Evolutionary conservation across 495 filamentous ascomycete species (phyloP).

Genomic region (Talaromyces nanjingensis): DNA sequence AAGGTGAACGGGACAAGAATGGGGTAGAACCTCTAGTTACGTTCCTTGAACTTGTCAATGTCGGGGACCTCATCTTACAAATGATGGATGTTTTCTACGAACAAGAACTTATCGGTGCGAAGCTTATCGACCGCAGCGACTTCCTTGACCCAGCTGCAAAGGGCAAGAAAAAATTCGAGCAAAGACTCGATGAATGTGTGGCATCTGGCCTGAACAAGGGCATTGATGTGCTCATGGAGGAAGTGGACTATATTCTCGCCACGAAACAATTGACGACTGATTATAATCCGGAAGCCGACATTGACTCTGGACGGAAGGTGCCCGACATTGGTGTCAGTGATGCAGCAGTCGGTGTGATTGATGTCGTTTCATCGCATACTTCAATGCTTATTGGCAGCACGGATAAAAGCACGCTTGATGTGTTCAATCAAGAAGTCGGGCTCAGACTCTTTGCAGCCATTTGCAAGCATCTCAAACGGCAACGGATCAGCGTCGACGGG

Average conservation of each 20-base stretch:
- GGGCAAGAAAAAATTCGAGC: slow-evolving; percentile 97
- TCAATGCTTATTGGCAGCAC: slow-evolving; percentile 87
- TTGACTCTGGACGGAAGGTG: slow-evolving; percentile 35
- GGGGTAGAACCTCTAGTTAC: slow-evolving; percentile 90
- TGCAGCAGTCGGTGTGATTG: slow-evolving; percentile 73
- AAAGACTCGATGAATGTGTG: slow-evolving; percentile 96
- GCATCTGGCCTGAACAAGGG: slow-evolving; percentile 94
- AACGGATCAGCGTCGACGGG: slow-evolving; percentile 83
- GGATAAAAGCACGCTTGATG: slow-evolving; percentile 95
- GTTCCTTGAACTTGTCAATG: slow-evolving; percentile 95
- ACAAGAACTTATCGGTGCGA: slow-evolving; percentile 76
- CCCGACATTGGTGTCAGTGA: slow-evolving; percentile 75
- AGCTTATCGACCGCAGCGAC: slow-evolving; percentile 85
- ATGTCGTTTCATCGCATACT: slow-evolving; percentile 80
- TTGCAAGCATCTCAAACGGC: slow-evolving; percentile 96
- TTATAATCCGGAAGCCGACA: slow-evolving; percentile 69
- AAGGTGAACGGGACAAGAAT: slow-evolving; percentile 57
- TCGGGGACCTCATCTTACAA: slow-evolving; percentile 95
- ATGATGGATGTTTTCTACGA: slow-evolving; percentile 99
- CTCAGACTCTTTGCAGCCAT: slow-evolving; percentile 81
- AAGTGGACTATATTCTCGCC: slow-evolving; percentile 91
- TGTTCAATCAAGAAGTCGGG: slow-evolving; percentile 97
- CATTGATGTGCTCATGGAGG: slow-evolving; percentile 96
- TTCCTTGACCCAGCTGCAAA: slow-evolving; percentile 86
- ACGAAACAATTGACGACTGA: slow-evolving; percentile 81